Percentiles rank a stretch among this genome's conserved stretches.
phyloP scores from a whole-genome alignment of 164 flowering plant genomes.

The Nelumbo lutea region DNA sequence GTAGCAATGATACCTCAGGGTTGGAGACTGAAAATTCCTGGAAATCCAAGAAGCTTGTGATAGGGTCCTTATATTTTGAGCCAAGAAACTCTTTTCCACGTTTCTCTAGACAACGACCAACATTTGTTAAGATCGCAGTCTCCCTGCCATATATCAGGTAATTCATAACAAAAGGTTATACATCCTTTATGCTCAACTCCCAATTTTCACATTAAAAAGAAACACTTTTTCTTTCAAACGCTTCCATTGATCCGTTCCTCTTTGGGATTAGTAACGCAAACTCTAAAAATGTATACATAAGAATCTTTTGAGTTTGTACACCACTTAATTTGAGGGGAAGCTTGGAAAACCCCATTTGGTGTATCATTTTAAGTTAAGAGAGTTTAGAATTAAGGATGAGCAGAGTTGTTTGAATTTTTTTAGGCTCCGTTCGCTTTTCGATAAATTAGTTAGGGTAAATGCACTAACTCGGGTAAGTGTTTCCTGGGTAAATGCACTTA shows the following conservation, averaged over 20 bases:
- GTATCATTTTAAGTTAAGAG: background rate
- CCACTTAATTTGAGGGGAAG: no score
- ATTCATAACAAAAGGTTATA: background rate
- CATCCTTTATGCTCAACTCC: background rate
- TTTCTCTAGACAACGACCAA: constrained; percentile 62
- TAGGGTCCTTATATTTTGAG: constrained; percentile 61
- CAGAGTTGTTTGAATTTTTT: background rate
- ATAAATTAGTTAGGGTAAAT: no score
- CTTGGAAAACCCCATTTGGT: no score
- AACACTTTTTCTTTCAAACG: background rate
- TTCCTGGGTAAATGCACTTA: no score
- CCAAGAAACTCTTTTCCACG: constrained; percentile 68
- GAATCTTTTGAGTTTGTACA: background rate
- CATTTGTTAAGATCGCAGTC: constrained; percentile 51
- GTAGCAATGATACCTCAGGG: constrained; percentile 52
- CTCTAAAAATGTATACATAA: background rate
- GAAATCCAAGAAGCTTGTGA: constrained; percentile 72
- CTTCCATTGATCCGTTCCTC: background rate
- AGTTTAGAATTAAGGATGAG: no score
- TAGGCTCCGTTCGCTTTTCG: background rate
- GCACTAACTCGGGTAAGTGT: no score
- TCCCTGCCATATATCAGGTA: constrained; percentile 35
- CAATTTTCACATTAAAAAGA: background rate
- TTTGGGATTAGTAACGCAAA: background rate
- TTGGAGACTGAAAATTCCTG: constrained; percentile 83